Base-by-base conservation (phyloP, 192 early-diverging fungal species). In the Coemansia sp. region DNA sequence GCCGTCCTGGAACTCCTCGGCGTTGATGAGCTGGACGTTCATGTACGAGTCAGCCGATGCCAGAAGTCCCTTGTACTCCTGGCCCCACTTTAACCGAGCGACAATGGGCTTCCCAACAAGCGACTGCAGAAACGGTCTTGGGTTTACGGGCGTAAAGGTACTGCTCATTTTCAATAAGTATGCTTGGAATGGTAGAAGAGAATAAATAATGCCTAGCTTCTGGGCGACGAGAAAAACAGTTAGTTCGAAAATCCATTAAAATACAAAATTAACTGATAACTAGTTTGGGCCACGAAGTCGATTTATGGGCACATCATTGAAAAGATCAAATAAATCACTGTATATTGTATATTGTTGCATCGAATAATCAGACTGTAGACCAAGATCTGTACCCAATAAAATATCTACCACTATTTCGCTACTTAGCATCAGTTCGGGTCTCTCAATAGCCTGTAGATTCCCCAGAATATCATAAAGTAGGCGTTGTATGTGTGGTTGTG, bases 31-130 rank as follows among this genome's bases (percentile, higher is more conserved):
- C 91, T 98, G 84, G 32, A 98, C 72, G 83, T 99, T 99, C 96
- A 99, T 98, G 79, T 99, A 97, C 34, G 89, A 90, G 81, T 99
- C 96, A 8, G 95, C 90, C 11, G 94, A 92, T 25, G 87, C 82
- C 53, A 99, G 79, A 63, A 87, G 84, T 6, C 95, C 97, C 71
- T 95, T 94, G 89, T 99, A 99, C 70, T 98, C 97, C 79, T 90
- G 89, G 49, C 95, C 96, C 97, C 97, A 99, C 85, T 99, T 99
- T 73, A 99, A 81, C 82, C 91, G 92, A 64, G 94, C 90, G 60
- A 96, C 84, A 3, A 97, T 89, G 19, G 95, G 86, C 76, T 95
- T 93, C 41, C 96, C 95, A 48, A 93, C 93, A 43, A 97, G 87
- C 52, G 91, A 89, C 60, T 91, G 91, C 36, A 99, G 86, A 76